Conservation (phyloP, 2,329 filamentous ascomycete species). For the Alternaria sp. region DNA sequence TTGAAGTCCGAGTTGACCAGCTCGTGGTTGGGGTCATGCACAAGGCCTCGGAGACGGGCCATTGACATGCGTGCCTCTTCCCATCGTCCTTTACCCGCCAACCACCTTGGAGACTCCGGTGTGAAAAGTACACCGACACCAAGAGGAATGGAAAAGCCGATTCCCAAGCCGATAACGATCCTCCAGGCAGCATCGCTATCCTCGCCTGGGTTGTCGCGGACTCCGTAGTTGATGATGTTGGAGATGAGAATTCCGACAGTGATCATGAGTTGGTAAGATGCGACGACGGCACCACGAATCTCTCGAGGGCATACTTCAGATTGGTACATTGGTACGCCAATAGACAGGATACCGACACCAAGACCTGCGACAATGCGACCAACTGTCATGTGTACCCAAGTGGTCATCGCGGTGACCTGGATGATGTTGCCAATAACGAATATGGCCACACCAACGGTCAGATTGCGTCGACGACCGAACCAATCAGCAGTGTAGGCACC, state of each 20-base stretch:
- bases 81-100: slow-evolving; percentile 60
- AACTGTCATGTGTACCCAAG: slow-evolving; percentile 60
- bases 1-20: slow-evolving; percentile 63
- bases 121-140: slow-evolving; percentile 43
- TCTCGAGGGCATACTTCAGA: slow-evolving; percentile 69
- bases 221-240: slow-evolving; percentile 52
- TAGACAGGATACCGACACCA: slow-evolving; percentile 57
- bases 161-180: slow-evolving; percentile 47
- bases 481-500: slow-evolving; percentile 63
- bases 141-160: slow-evolving; percentile 42
- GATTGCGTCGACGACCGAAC: slow-evolving; percentile 57
- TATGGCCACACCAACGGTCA: slow-evolving; percentile 59
- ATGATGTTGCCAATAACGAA: slow-evolving; percentile 56
- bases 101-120: slow-evolving; percentile 51
- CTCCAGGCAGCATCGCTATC: slow-evolving; percentile 49
- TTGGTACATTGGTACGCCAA: slow-evolving; percentile 74
- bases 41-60: slow-evolving; percentile 62
- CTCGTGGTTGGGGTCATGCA: slow-evolving; percentile 56
- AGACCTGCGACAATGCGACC: slow-evolving; percentile 55
- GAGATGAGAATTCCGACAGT: slow-evolving; percentile 53
- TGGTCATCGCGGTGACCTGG: slow-evolving; percentile 52
- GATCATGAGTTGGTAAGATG: slow-evolving; percentile 58
- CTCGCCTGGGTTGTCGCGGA: slow-evolving; percentile 51
- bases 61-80: slow-evolving; percentile 62
- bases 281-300: slow-evolving; percentile 71